These are phyloP conservation scores for Sutorius australiensis DNA, from an alignment of 768 basidiomycete species.

Conservation along the genomic window DNA sequence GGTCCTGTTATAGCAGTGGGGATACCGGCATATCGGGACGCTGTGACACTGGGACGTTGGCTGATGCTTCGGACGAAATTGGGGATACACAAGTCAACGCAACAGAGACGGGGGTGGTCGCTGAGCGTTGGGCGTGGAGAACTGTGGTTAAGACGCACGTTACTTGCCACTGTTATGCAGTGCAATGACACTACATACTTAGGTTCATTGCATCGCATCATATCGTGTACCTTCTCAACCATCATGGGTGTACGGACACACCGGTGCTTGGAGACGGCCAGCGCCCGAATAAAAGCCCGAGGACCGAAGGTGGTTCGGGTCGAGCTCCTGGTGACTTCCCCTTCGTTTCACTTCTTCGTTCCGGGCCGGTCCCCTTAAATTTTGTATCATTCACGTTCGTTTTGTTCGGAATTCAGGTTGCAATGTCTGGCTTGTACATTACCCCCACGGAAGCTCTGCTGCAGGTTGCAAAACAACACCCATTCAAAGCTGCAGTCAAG, in stretches of 20 bases:
- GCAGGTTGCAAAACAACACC: slow-evolving; percentile 28
- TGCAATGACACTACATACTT: too few species aligned
- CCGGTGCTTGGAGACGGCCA: not conserved
- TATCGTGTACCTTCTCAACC: slow-evolving; percentile 2
- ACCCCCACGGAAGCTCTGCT: slow-evolving; percentile 32
- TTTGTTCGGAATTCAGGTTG: not conserved
- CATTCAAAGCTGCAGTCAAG: slow-evolving; percentile 20
- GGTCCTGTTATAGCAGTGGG: too few species aligned
- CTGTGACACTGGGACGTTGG: too few species aligned
- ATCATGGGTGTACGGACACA: not conserved
- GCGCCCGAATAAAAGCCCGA: slow-evolving; percentile 6
- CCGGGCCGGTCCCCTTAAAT: slow-evolving; percentile 20
- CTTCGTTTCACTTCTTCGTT: slow-evolving; percentile 4
- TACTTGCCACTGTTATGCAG: too few species aligned
- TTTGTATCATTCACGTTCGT: slow-evolving; percentile 2
- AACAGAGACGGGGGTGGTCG: too few species aligned
- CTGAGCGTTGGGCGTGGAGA: too few species aligned
- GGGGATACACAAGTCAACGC: too few species aligned
- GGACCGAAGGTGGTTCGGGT: not conserved
- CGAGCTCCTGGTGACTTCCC: slow-evolving; percentile 26
- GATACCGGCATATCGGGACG: too few species aligned
- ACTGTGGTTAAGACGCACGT: too few species aligned
- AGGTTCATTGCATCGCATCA: not conserved
- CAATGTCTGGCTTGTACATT: slow-evolving; percentile 13
- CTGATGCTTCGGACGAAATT: too few species aligned